phyloP scores from a whole-genome alignment of 345 rosid species.

The Erysimum cheiranthoides region DNA sequence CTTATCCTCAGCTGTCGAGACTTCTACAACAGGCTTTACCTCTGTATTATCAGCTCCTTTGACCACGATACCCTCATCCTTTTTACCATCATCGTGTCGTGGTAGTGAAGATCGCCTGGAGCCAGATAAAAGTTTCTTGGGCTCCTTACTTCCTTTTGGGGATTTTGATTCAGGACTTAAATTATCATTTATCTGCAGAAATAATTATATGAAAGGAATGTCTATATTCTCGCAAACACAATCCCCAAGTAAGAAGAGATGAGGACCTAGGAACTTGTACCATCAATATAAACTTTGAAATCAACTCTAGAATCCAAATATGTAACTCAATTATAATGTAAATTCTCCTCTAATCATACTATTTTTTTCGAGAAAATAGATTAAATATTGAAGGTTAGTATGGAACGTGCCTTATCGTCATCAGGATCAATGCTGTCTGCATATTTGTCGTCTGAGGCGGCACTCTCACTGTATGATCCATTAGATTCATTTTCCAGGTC shows the following conservation, averaged over 20 bases:
- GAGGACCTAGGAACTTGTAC: slow-evolving; percentile 17
- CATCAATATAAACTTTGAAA: slow-evolving; percentile 17
- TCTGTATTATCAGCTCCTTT: slow-evolving; percentile 19
- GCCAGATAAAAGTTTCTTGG: slow-evolving; percentile 49
- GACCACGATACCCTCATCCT: slow-evolving; percentile 38
- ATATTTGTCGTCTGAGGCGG: slow-evolving; percentile 52
- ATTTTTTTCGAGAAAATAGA: background rate
- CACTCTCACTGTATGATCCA: slow-evolving; percentile 56
- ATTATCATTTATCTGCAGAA: slow-evolving; percentile 56
- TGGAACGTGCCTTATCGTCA: slow-evolving; percentile 56
- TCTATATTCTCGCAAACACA: slow-evolving; percentile 12
- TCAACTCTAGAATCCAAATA: slow-evolving; percentile 7
- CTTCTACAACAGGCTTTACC: slow-evolving; percentile 49
- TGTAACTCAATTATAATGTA: background rate
- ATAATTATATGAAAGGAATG: background rate
- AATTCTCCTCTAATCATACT: slow-evolving; percentile 14
- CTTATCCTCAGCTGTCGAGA: slow-evolving; percentile 39
- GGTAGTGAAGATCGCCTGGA: slow-evolving; percentile 44
- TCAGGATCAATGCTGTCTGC: slow-evolving; percentile 47
- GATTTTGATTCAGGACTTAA: slow-evolving; percentile 47
- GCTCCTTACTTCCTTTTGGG: slow-evolving; percentile 46
- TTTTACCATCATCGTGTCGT: slow-evolving; percentile 41
- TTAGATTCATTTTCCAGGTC: slow-evolving; percentile 57
- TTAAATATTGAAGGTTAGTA: slow-evolving; percentile 25
- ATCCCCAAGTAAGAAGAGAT: slow-evolving; percentile 13